phyloP scores from a whole-genome alignment of 1,139 yeast genomes.

The Meyerozyma athensensis region DNA sequence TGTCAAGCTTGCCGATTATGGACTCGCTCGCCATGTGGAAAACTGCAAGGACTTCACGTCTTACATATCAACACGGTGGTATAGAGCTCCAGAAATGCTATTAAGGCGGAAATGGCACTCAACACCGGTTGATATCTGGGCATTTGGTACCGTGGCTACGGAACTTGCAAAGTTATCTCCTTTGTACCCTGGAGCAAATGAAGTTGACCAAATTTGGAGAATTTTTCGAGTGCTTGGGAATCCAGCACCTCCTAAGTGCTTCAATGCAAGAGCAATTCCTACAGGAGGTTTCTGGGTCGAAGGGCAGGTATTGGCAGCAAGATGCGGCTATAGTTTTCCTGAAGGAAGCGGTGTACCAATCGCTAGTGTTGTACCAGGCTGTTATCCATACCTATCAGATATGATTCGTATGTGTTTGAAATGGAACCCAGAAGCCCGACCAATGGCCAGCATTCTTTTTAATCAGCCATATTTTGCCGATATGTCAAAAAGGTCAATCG shows the following conservation, averaged over 20 bases:
- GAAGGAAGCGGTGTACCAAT: slow-evolving; percentile 25
- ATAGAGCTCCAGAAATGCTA: slow-evolving; percentile 92
- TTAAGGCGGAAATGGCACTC: slow-evolving; percentile 96
- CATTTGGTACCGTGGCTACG: slow-evolving; percentile 80
- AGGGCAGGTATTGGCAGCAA: slow-evolving; percentile 45
- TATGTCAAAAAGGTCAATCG: not conserved
- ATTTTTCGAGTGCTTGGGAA: slow-evolving; percentile 68
- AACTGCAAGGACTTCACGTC: slow-evolving; percentile 60
- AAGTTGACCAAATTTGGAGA: slow-evolving; percentile 69
- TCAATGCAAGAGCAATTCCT: slow-evolving; percentile 25
- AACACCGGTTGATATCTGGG: slow-evolving; percentile 99
- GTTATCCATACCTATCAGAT: slow-evolving; percentile 11
- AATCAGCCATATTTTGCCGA: slow-evolving; percentile 1
- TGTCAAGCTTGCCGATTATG: slow-evolving; percentile 87
- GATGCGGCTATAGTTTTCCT: slow-evolving; percentile 54
- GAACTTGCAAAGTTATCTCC: slow-evolving; percentile 77
- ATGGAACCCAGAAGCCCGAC: slow-evolving; percentile 5
- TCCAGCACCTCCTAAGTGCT: slow-evolving; percentile 36
- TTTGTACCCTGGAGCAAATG: slow-evolving; percentile 77
- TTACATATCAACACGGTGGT: slow-evolving; percentile 78
- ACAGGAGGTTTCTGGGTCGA: slow-evolving; percentile 69
- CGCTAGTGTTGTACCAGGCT: slow-evolving; percentile 22
- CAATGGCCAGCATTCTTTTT: slow-evolving; percentile 10
- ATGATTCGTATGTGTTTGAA: slow-evolving; percentile 1
- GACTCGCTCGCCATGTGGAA: slow-evolving; percentile 67